Evolutionary conservation across 257 asterid genomes (phyloP).

Genomic region (Handroanthus guayacan): DNA sequence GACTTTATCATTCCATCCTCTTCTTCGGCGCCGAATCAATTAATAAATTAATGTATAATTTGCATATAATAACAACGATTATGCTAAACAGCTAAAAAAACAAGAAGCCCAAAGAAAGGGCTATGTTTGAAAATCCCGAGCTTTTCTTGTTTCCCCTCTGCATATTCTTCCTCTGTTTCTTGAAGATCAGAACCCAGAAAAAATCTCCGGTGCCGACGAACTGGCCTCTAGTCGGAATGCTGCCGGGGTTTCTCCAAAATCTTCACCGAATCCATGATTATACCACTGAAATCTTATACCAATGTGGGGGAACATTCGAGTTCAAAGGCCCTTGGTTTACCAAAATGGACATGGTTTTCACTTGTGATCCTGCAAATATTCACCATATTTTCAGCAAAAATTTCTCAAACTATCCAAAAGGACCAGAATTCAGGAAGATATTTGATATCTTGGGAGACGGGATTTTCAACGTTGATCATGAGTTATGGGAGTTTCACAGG

Average conservation of each 20-base stretch:
- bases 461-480: constrained; percentile 46
- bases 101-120: constrained; percentile 7
- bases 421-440: constrained; percentile 43
- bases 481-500: constrained; percentile 54
- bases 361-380: constrained; percentile 46
- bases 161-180: neutral
- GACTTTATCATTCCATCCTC: no score
- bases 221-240: constrained; percentile 52
- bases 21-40: no score
- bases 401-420: constrained; percentile 50
- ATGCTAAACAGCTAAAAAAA: neutral
- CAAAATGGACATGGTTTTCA: constrained; percentile 41
- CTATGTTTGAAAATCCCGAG: constrained; percentile 18
- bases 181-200: neutral
- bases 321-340: constrained; percentile 40
- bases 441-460: constrained; percentile 52
- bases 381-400: constrained; percentile 44
- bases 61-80: no score
- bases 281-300: constrained; percentile 30
- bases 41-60: no score
- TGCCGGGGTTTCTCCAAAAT: constrained; percentile 37
- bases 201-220: constrained; percentile 33
- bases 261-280: constrained; percentile 32
- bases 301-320: constrained; percentile 40
- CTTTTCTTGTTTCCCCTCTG: constrained; percentile 3